phyloP scores from a whole-genome alignment of 371 early-diverging fungal species.

The Mucor indicus region DNA sequence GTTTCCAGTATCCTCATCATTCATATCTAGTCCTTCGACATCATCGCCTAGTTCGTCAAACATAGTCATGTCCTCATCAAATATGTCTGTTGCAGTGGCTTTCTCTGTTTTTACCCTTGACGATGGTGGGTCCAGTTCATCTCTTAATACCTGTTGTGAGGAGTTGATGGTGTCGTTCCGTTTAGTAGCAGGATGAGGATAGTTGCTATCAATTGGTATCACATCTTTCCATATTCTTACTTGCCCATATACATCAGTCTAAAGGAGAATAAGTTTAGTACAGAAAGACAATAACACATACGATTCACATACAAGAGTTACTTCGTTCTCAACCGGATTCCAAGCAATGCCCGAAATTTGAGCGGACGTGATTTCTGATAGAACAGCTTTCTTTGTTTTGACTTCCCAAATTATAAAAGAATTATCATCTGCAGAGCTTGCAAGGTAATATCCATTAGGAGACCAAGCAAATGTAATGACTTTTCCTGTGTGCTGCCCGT shows the following conservation, averaged over 20 bases:
- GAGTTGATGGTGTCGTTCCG: not conserved
- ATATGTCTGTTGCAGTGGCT: not conserved
- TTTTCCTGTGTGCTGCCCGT: constrained; percentile 32
- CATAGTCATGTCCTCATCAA: not conserved
- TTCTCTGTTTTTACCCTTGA: not conserved
- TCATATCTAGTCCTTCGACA: too few species aligned
- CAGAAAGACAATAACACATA: too few species aligned
- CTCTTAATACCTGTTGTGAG: not conserved
- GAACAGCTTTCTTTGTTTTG: constrained; percentile 14
- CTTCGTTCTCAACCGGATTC: constrained; percentile 51
- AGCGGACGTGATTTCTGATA: constrained; percentile 18
- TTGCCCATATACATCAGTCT: constrained; percentile 37
- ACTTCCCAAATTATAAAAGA: constrained; percentile 55
- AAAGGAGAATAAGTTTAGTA: too few species aligned
- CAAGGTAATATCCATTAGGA: constrained; percentile 57
- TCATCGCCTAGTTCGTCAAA: not conserved
- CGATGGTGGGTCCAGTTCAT: too few species aligned
- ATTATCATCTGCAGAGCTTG: constrained; percentile 33
- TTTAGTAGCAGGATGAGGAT: constrained; percentile 15
- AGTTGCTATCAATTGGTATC: constrained; percentile 34
- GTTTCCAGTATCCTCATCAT: constrained; percentile 1
- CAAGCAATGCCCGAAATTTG: constrained; percentile 44
- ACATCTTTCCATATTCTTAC: constrained; percentile 45
- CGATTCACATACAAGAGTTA: constrained; percentile 51
- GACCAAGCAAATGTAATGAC: constrained; percentile 57